These are phyloP conservation scores for Pythium angustatum DNA, from an alignment of 352 stramenopile genomes.

Conservation along the genomic window DNA sequence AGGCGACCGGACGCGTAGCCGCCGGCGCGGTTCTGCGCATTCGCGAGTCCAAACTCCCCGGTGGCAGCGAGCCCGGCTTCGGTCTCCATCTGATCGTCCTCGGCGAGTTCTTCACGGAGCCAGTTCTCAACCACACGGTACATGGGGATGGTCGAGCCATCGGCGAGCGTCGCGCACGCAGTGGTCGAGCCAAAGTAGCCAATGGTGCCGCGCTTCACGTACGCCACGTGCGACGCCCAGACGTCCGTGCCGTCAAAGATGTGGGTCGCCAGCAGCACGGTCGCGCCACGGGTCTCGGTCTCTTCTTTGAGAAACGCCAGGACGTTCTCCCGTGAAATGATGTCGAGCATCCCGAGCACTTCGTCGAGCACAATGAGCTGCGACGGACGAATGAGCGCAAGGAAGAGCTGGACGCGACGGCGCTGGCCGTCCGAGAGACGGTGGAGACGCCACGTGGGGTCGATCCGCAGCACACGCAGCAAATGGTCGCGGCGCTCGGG, in stretches of 20 bases:
- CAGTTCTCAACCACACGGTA: conserved; percentile 92
- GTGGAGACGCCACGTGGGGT: conserved; percentile 91
- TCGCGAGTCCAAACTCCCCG: conserved; percentile 53
- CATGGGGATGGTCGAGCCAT: conserved; percentile 81
- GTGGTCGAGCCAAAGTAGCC: conserved; percentile 65
- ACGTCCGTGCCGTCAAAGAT: conserved; percentile 98
- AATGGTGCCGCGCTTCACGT: conserved; percentile 72
- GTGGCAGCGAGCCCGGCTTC: conserved; percentile 44
- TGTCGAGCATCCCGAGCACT: conserved; percentile 96
- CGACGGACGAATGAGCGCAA: conserved; percentile 95
- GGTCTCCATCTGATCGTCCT: conserved; percentile 71
- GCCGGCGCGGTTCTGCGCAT: conserved; percentile 74
- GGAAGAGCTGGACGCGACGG: conserved; percentile 95
- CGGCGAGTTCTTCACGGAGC: conserved; percentile 90
- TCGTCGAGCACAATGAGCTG: conserved; percentile 98
- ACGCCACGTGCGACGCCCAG: conserved; percentile 95
- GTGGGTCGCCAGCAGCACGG: conserved; percentile 88
- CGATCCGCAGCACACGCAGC: conserved; percentile 94
- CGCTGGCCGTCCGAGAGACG: conserved; percentile 81
- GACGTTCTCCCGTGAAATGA: conserved; percentile 94
- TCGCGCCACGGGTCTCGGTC: conserved; percentile 57
- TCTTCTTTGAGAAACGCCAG: conserved; percentile 91
- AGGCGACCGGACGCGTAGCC: conserved; percentile 74
- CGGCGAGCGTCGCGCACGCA: conserved; percentile 60
- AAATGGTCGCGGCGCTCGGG: conserved; percentile 94